Evolutionary conservation across 2,329 filamentous ascomycete genomes (phyloP), one percentile per base, ranked within the genome.

Genomic region (Fonsecaea multimorphosa): DNA sequence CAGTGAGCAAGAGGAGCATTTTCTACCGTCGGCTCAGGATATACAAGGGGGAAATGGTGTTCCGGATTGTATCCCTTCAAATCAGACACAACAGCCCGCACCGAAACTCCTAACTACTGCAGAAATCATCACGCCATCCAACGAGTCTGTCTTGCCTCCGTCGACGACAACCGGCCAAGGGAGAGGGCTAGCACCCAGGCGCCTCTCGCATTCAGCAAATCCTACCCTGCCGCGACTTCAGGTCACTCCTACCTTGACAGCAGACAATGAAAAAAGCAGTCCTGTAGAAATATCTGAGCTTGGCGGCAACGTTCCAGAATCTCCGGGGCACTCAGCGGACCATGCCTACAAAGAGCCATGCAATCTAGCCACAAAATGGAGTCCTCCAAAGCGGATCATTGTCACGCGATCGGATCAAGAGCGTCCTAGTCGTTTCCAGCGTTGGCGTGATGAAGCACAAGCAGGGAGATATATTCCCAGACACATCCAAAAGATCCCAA

Each of bases 381-480:
- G n/a, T 56, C 64, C 38, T 27, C 22, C n/a, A 59, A 46, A 19
- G 32, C 44, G 9, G 14, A 11, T 12, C 19, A 16, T 12, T 49
- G 22, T 49, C 44, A 2, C 19, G 14, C 38, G 4, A 49, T 49
- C 44, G 22, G 7, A 36, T 36, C 27, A 36, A 36, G 24, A 27
- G 44, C 63, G 46, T 14, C 11, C 31, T 7, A 36, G 52, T 9
- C 51, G 32, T 19, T 64, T 69, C 31, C 44, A 53, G n/a, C 63
- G 55, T 22, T 66, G 61, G 64, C 61, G 64, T 32, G 19, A 63
- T 34, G 63, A 62, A 38, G 53, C 58, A 24, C 56, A 24, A 32
- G 38, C 29, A 36, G 55, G 55, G 16, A 60, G 59, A 53, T 61
- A 60, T 58, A 7, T 67, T 34, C 67, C 67, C n/a, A 32, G 55